phyloP scores from a whole-genome alignment of 331 rosid species.

The Prunus yedoensis region DNA sequence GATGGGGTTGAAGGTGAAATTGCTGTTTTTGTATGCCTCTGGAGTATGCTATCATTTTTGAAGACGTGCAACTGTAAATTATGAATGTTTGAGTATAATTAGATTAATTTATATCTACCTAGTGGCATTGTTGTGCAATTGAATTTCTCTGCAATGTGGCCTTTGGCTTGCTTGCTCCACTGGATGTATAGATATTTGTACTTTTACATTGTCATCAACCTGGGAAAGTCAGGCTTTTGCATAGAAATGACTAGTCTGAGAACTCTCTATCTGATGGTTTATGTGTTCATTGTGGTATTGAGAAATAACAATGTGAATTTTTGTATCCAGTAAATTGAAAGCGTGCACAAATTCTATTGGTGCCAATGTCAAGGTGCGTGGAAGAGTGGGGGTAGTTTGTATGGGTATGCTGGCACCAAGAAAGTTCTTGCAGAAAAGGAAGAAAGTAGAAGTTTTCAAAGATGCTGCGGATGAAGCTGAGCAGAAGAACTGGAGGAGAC shows the following conservation, averaged over 20 bases:
- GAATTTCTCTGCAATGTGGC: not conserved
- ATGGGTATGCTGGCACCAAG: slow-evolving; percentile 83
- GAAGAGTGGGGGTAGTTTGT: slow-evolving; percentile 55
- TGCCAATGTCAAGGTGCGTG: slow-evolving; percentile 43
- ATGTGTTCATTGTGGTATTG: slow-evolving; percentile 3
- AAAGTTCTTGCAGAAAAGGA: slow-evolving; percentile 72
- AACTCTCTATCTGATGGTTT: not conserved
- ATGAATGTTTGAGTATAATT: not conserved
- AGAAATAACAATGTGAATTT: not conserved
- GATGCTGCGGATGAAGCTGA: slow-evolving; percentile 78
- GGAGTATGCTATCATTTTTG: not conserved
- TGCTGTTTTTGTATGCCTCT: not conserved
- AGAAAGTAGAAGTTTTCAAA: slow-evolving; percentile 55
- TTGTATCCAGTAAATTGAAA: slow-evolving; percentile 39
- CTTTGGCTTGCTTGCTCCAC: not conserved
- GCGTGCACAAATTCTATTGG: slow-evolving; percentile 34
- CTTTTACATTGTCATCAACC: not conserved
- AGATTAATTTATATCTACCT: not conserved
- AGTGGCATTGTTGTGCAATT: not conserved
- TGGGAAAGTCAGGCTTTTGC: not conserved
- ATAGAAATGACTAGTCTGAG: not conserved
- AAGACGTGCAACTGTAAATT: not conserved
- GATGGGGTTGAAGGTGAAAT: not conserved
- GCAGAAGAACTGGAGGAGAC: slow-evolving; percentile 83
- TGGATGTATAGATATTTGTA: not conserved